phyloP scores from a whole-genome alignment of 352 stramenopile genomes.

The Pythium catenulatum region DNA sequence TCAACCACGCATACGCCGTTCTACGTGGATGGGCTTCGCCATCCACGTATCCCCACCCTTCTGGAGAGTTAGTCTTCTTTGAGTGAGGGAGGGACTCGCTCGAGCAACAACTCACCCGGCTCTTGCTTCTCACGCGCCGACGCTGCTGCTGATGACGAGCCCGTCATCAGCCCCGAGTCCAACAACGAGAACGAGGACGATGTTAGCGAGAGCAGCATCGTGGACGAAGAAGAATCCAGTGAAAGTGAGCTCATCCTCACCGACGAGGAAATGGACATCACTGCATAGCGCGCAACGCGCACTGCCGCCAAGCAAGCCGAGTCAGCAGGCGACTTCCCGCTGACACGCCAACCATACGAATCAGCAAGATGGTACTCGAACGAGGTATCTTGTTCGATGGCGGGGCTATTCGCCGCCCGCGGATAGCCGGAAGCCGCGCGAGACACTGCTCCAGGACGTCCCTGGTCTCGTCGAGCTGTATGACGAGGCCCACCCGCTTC shows the following conservation, averaged over 20 bases:
- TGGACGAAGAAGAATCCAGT: neutral
- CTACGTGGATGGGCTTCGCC: conserved; percentile 34
- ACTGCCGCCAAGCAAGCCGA: neutral
- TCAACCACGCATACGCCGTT: conserved; percentile 53
- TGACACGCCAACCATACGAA: conserved; percentile 15
- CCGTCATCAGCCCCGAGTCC: neutral
- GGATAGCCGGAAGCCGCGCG: conserved; percentile 24
- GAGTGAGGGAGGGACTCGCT: conserved; percentile 6
- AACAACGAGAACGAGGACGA: conserved; percentile 1
- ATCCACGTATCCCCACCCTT: conserved; percentile 35
- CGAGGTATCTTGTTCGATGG: conserved; percentile 31
- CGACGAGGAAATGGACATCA: neutral
- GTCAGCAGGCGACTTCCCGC: conserved; percentile 14
- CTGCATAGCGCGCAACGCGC: neutral
- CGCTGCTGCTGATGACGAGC: neutral
- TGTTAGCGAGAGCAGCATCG: neutral
- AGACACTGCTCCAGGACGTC: neutral
- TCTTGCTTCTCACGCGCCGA: neutral
- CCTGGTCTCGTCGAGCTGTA: conserved; percentile 2
- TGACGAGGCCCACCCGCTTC: neutral
- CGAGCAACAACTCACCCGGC: neutral
- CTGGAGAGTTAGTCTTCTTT: neutral
- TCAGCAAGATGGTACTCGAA: neutral
- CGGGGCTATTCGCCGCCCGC: neutral
- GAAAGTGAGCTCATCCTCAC: neutral